Evolutionary conservation across 805 yeast species (phyloP), one percentile per base, ranked within the genome.

Genomic region (Wickerhamiella bombiphila): DNA sequence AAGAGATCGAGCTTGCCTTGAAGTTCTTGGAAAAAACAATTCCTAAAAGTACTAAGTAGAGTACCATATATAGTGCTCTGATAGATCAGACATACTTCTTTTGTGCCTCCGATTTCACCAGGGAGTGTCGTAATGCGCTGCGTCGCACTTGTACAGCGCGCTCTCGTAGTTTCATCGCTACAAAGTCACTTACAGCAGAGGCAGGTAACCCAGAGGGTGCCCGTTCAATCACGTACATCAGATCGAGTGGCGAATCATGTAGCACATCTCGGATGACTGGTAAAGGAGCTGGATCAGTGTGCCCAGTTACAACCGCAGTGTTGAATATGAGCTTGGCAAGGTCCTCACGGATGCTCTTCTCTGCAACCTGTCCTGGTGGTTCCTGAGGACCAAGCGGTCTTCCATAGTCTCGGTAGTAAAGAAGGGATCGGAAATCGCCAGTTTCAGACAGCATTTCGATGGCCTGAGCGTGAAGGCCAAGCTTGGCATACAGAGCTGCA

Each of bases 1-100:
- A 74, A 38, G 96, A 85, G 53, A 54, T 88, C 43, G 51, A 42
- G 1, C 79, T 76, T 29, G 61, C 76, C 6, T 50, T 64, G 24
- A 48, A 54, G 2, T 74, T 76, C 49, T 41, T 78, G 22, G 57
- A 55, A 36, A 55, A 36, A 21, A 25, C 38, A 8, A 35, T 37
- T 16, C 21, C 20, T 2, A 32, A 14, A n/a, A 39, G 20, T 5
- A 24, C 26, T 24, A 9, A 24, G 26, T 24, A 24, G 9, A 24
- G 26, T 9, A 24, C 26, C 13, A 24, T 13, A 24, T 9, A 13
- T 24, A 24, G 13, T 13, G 13, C 26, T 9, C 13, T 9, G 13
- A 9, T 13, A 24, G 26, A 24, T 13, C 13, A 24, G 26, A 24
- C 11, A 9, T 9, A 24, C 26, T 24, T 24, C 13, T 24, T 24